These are phyloP conservation scores for Sphaerostilbella broomeana DNA, from an alignment of 2,329 filamentous ascomycete genomes.

Conservation along the genomic window DNA sequence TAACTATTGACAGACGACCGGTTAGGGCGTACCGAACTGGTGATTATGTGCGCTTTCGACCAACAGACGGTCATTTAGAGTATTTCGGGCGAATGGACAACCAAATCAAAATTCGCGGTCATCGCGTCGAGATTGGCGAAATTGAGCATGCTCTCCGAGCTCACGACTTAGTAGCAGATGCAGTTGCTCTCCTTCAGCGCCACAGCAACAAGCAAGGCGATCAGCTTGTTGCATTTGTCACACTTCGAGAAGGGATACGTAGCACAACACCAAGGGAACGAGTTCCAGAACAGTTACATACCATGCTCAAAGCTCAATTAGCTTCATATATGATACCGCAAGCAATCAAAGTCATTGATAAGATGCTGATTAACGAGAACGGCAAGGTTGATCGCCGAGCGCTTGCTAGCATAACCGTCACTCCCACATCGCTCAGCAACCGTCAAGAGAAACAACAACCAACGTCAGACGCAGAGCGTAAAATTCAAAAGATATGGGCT, in stretches of 20 bases:
- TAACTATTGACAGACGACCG: slow-evolving; percentile 5
- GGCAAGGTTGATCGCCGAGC: slow-evolving; percentile 17
- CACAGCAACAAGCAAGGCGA: slow-evolving; percentile 4
- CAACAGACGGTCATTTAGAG: slow-evolving; percentile 20
- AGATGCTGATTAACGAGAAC: slow-evolving; percentile 17
- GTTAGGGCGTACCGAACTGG: slow-evolving; percentile 22
- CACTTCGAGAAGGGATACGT: background rate
- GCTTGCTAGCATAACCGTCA: slow-evolving; percentile 1
- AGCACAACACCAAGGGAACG: too few species aligned
- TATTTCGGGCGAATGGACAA: slow-evolving; percentile 24
- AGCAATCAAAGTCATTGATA: slow-evolving; percentile 12
- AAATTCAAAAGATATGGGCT: background rate
- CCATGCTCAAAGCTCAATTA: slow-evolving; percentile 8
- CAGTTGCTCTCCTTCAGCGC: slow-evolving; percentile 15
- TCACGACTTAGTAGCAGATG: slow-evolving; percentile 15
- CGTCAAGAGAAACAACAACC: background rate
- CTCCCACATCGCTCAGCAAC: too few species aligned
- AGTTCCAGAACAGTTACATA: slow-evolving; percentile 3
- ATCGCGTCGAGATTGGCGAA: slow-evolving; percentile 25
- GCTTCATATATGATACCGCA: slow-evolving; percentile 18
- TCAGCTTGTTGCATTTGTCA: slow-evolving; percentile 4
- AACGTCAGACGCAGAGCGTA: background rate
- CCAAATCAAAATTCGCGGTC: slow-evolving; percentile 22
- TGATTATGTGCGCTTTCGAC: slow-evolving; percentile 19
- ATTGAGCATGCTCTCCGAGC: slow-evolving; percentile 20